Evolutionary conservation across 169 alveolate genomes (phyloP).

Genomic region (Fabrea salina): DNA sequence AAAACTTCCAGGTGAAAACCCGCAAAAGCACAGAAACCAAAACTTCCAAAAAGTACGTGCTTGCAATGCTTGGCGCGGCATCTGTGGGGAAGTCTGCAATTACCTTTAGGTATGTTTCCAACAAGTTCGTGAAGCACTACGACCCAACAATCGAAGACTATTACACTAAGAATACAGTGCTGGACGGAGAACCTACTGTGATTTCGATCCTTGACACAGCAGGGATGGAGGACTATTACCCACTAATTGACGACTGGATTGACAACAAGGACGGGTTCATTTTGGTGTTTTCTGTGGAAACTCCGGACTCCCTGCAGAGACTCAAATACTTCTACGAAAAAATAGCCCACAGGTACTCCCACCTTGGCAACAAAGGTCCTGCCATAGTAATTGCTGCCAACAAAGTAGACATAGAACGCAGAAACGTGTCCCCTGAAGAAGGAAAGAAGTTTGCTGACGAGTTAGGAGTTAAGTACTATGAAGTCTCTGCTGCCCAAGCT

Average conservation of each 20-base stretch:
- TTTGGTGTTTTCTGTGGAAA: slow-evolving; percentile 34
- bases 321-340: background rate
- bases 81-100: slow-evolving; percentile 46
- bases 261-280: slow-evolving; percentile 35
- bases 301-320: slow-evolving; percentile 10
- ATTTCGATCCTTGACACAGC: slow-evolving; percentile 46
- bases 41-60: background rate
- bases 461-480: slow-evolving; percentile 13
- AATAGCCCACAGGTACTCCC: background rate
- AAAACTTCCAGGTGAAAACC: slow-evolving; percentile 1
- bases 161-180: background rate
- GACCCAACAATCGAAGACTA: slow-evolving; percentile 43
- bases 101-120: slow-evolving; percentile 26
- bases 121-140: slow-evolving; percentile 38
- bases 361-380: background rate
- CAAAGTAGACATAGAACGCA: background rate
- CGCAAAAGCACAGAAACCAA: background rate
- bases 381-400: slow-evolving; percentile 16
- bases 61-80: slow-evolving; percentile 32
- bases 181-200: slow-evolving; percentile 22
- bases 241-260: slow-evolving; percentile 26
- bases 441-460: slow-evolving; percentile 16
- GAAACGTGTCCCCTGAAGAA: background rate
- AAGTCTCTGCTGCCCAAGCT: slow-evolving; percentile 16
- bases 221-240: slow-evolving; percentile 47